Evolutionary conservation across 768 basidiomycete species (phyloP).

Genomic region (Nidula microcarpa): DNA sequence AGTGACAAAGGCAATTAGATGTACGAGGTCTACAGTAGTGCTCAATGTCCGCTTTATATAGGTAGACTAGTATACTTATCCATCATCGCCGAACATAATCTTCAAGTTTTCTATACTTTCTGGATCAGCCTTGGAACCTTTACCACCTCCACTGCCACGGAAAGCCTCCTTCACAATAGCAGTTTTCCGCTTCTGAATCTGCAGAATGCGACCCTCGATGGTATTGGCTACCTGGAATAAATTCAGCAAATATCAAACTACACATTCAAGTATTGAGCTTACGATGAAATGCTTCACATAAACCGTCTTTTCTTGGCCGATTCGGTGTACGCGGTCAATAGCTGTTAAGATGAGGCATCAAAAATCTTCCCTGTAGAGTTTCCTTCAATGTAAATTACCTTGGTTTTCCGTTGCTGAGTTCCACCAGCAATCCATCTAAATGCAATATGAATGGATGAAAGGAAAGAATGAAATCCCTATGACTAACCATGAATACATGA

Average conservation of each 20-base stretch:
- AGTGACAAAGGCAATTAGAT: too few species aligned
- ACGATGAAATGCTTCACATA: slow-evolving; percentile 86
- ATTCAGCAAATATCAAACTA: background rate
- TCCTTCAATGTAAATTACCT: slow-evolving; percentile 32
- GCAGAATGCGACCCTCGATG: slow-evolving; percentile 74
- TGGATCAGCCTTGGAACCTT: slow-evolving; percentile 44
- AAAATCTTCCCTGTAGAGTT: background rate
- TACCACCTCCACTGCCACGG: slow-evolving; percentile 38
- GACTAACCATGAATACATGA: slow-evolving; percentile 77
- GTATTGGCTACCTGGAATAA: slow-evolving; percentile 58
- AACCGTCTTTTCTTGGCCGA: slow-evolving; percentile 80
- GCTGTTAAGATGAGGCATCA: slow-evolving; percentile 33
- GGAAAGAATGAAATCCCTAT: too few species aligned
- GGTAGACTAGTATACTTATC: slow-evolving; percentile 4
- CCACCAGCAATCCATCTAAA: slow-evolving; percentile 93
- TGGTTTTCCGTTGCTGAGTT: slow-evolving; percentile 82
- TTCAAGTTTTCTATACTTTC: slow-evolving; percentile 82
- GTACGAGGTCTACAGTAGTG: too few species aligned
- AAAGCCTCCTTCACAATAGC: slow-evolving; percentile 87
- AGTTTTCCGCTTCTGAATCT: slow-evolving; percentile 84
- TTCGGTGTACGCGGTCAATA: slow-evolving; percentile 82
- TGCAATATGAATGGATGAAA: slow-evolving; percentile 1
- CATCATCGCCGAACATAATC: slow-evolving; percentile 65
- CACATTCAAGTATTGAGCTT: slow-evolving; percentile 15
- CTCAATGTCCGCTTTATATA: background rate